phyloP scores from a whole-genome alignment of 441 rosid species.

The Flueggea neowawraea region DNA sequence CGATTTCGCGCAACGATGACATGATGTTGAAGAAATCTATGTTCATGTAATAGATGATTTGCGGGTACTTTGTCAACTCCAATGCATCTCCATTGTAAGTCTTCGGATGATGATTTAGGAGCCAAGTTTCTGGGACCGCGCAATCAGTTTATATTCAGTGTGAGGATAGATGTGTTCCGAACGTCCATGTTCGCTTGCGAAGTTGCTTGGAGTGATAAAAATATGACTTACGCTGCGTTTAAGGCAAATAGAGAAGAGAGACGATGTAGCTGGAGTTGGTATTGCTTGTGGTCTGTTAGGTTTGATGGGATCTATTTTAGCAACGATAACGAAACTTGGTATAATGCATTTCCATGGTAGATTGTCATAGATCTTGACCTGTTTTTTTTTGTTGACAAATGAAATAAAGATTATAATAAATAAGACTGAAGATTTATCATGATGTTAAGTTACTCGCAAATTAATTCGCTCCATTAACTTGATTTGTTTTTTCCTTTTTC shows the following conservation, averaged over 20 bases:
- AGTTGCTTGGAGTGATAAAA: slow-evolving; percentile 3
- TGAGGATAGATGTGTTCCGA: neutral
- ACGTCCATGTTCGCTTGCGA: slow-evolving; percentile 10
- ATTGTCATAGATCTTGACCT: too few relatives aligned
- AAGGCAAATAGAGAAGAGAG: neutral
- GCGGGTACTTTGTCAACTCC: neutral
- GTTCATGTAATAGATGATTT: slow-evolving; percentile 5
- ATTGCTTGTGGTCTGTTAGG: slow-evolving; percentile 16
- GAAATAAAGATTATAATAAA: too few relatives aligned
- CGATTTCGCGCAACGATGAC: neutral
- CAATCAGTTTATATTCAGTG: slow-evolving; percentile 4
- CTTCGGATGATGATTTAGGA: slow-evolving; percentile 12
- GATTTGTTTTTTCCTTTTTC: too few relatives aligned
- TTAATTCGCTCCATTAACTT: too few relatives aligned
- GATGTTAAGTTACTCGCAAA: too few relatives aligned
- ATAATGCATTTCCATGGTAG: slow-evolving; percentile 7
- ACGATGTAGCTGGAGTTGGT: neutral
- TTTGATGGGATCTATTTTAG: slow-evolving; percentile 15
- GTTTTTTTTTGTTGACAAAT: too few relatives aligned
- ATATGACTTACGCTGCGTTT: slow-evolving; percentile 5
- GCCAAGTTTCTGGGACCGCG: neutral
- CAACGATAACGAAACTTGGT: slow-evolving; percentile 4
- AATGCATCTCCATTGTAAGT: slow-evolving; percentile 6
- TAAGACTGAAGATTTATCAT: too few relatives aligned
- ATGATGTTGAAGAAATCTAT: neutral